Conservation (phyloP, 352 stramenopile species). For the Globisporangium middletonii region DNA sequence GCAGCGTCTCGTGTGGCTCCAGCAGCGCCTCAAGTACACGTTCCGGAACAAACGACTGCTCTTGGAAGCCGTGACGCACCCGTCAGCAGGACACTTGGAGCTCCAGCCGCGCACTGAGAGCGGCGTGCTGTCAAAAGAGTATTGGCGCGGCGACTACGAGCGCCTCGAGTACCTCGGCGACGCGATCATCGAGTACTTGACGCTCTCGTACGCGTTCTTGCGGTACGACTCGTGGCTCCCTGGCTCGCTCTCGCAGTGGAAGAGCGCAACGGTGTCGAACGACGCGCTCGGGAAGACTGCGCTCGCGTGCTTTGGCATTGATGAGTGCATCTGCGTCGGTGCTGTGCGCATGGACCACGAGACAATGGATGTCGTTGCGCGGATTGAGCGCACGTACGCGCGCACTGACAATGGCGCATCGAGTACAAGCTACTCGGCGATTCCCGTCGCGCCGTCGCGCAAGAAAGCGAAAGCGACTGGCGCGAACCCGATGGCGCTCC, state of each 20-base stretch:
- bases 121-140: constrained; percentile 28
- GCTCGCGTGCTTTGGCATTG: constrained; percentile 69
- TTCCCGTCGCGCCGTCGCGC: background rate
- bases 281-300: constrained; percentile 81
- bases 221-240: constrained; percentile 70
- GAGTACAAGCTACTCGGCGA: constrained; percentile 5
- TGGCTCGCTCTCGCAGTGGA: constrained; percentile 75
- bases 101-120: constrained; percentile 19
- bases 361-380: constrained; percentile 40
- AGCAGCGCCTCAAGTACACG: constrained; percentile 77
- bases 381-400: constrained; percentile 46
- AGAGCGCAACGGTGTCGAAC: constrained; percentile 82
- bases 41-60: constrained; percentile 75
- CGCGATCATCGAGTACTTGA: constrained; percentile 87
- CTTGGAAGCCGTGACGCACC: constrained; percentile 74
- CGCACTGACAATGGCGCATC: background rate
- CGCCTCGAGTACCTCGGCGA: constrained; percentile 87
- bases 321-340: constrained; percentile 72
- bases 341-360: constrained; percentile 63
- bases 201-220: constrained; percentile 76
- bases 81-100: constrained; percentile 59
- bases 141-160: constrained; percentile 85
- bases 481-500: constrained; percentile 38
- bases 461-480: constrained; percentile 18
- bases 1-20: constrained; percentile 44